Base-by-base conservation (phyloP, 2,329 filamentous ascomycete species). In the Scleromitrula shiraiana region DNA sequence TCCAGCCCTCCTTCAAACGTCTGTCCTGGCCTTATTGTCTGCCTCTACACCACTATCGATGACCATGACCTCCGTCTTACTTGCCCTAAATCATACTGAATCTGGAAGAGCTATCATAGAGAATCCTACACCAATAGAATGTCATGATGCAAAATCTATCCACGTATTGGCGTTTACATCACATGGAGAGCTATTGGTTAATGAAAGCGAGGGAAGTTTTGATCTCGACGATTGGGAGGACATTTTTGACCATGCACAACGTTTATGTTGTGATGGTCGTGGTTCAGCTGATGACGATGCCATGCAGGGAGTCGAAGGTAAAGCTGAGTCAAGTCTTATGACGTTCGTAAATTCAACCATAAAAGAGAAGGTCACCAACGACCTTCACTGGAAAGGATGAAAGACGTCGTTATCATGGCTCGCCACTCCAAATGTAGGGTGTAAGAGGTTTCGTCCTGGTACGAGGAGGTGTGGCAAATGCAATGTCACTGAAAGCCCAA, bases 121-220 rank as follows among this genome's bases (percentile, higher is more conserved):
- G 23, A 76, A 83, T 46, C 88, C 88, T 6, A 78, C 77, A 4
- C 72, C 79, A 5, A 70, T 76, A 19, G 74, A 85, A 51, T 72
- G 82, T 38, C 72, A 79, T 54, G 68, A 70, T 38, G 82, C 85
- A 9, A 73, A 70, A 47, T 94, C 88, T 5, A 68, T 87, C 19
- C 91, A 96, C 63, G 87, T 85, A n/a, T 74, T 96, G 50, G 84
- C 82, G 5, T 95, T 93, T 64, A 83, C 83, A n/a, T 81, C 82
- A 1, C 72, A 80, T 43, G 78, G 83, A 7, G 80, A 87, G 50
- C 69, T 95, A 43, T 68, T 96, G 19, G 67, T 95, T 35, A 82
- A 78, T 27, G 86, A 95, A 67, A 95, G 88, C 60, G 81, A 91
- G 59, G 91, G 91, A 0, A 68, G 69, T 3, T 97, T 96, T 62